These are phyloP conservation scores for Cercospora sesami DNA, from an alignment of 2,329 filamentous ascomycete species.

Conservation along the genomic window DNA sequence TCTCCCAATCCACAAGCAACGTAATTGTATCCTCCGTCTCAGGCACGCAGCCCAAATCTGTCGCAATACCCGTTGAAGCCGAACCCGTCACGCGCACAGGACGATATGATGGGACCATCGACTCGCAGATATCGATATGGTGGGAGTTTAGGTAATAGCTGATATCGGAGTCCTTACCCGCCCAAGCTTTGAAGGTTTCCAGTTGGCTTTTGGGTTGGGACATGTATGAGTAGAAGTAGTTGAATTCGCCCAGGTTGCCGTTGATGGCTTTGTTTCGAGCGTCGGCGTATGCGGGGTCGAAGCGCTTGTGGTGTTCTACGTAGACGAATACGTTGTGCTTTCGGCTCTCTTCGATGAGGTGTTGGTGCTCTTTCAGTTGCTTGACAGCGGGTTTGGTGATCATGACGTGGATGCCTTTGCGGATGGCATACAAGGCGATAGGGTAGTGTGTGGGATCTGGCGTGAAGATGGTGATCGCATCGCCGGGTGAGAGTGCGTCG, in stretches of 20 bases:
- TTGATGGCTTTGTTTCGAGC: conserved; percentile 73
- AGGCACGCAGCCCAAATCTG: conserved; percentile 72
- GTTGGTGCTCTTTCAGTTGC: conserved; percentile 73
- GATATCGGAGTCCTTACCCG: conserved; percentile 87
- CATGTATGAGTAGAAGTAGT: conserved; percentile 99
- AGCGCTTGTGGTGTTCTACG: conserved; percentile 96
- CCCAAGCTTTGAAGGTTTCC: conserved; percentile 94
- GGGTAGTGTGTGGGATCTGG: conserved; percentile 90
- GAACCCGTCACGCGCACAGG: conserved; percentile 78
- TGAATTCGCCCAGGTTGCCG: conserved; percentile 76
- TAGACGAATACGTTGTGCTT: conserved; percentile 84
- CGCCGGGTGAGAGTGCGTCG: conserved; percentile 75
- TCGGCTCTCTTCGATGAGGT: conserved; percentile 69
- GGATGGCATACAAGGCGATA: conserved; percentile 88
- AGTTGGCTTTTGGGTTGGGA: conserved; percentile 87
- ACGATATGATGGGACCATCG: conserved; percentile 75
- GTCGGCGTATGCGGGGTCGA: conserved; percentile 88
- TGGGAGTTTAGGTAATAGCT: conserved; percentile 96
- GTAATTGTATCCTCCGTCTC: conserved; percentile 93
- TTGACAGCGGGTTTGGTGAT: conserved; percentile 94
- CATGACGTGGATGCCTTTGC: conserved; percentile 83
- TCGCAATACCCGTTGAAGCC: conserved; percentile 75
- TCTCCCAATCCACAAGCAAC: conserved; percentile 83
- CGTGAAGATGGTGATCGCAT: conserved; percentile 94
- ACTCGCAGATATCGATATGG: conserved; percentile 90